Base-by-base conservation (phyloP, 176 grass and related monocot species). In the Triticum timopheevii region DNA sequence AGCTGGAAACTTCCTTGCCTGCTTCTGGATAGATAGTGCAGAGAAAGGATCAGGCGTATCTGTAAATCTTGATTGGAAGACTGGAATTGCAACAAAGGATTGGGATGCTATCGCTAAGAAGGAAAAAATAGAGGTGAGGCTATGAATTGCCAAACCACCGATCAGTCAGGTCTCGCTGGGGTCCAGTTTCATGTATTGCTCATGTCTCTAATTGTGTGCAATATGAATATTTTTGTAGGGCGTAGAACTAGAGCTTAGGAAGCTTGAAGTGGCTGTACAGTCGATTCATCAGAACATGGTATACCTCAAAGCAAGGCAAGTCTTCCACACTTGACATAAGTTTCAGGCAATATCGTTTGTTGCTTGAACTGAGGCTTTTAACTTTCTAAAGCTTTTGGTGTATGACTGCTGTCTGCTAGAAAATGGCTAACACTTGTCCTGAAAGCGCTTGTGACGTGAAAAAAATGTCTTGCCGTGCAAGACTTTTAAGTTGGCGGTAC, bases 101-200 rank as follows among this genome's bases (percentile, higher is more conserved):
- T 96, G 94, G 92, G 97, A 94, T 86, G 87, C 90, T 65, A 90
- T 99, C 40, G 97, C 92, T 87, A 93, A 87, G 68, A 98, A 99
- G 71, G 92, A 99, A 82, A 99, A 99, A 81, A 87, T 99, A 78
- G 87, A 98, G 93, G 97, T 94, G 33, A 28, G 69, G 59, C 66
- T 49, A 62, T 85, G 42, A 86, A 64, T 77, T 85, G 30, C 62
- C 20, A 65, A 78, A 54, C 45, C 27, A 50, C 47, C 20, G 23
- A 40, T 10, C 36, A 25, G 50, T 78, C 40, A 64, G 54, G 63
- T 88, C 63, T 52, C 23, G 49, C 9, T 69, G 30, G 52, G 28
- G 50, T 85, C 71, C 44, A 70, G 68, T 81, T 5, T 52, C 49
- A 52, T 52, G 49, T 58, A 76, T 20, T 76, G 56, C 63, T 87